phyloP scores from a whole-genome alignment of 768 basidiomycete genomes.

The Leccinum variicolor region DNA sequence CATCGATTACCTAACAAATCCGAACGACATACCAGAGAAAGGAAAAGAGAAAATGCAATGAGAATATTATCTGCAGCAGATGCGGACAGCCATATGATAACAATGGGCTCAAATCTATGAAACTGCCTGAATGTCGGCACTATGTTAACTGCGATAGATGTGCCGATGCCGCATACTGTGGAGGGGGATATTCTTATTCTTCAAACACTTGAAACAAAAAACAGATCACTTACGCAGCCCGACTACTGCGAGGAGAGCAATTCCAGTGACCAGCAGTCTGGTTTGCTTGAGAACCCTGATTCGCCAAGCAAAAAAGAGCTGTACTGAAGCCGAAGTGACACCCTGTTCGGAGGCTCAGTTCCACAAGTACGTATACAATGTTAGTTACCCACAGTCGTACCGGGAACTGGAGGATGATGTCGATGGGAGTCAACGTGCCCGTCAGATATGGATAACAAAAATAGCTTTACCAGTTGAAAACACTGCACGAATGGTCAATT shows the following conservation, averaged over 20 bases:
- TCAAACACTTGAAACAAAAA: not conserved
- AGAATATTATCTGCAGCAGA: constrained; percentile 45
- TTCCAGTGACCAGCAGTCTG: constrained; percentile 7
- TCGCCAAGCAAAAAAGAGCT: constrained; percentile 30
- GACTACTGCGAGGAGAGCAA: constrained; percentile 12
- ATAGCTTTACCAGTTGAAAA: constrained; percentile 26
- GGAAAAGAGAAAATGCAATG: constrained; percentile 42
- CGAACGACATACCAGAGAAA: constrained; percentile 37
- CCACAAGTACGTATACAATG: not conserved
- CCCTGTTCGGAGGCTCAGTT: constrained; percentile 15
- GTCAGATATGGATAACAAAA: not conserved
- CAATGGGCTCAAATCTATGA: constrained; percentile 28
- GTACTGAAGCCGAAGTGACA: constrained; percentile 24
- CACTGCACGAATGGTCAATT: constrained; percentile 12
- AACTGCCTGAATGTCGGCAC: constrained; percentile 28
- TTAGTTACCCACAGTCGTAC: constrained; percentile 20
- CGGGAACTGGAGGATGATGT: constrained; percentile 12
- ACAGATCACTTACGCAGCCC: constrained; percentile 17
- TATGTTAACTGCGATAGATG: constrained; percentile 27
- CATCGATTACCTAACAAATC: not conserved
- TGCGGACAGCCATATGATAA: constrained; percentile 42
- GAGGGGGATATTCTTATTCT: not conserved
- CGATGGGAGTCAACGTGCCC: not conserved
- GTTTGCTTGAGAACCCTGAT: constrained; percentile 18
- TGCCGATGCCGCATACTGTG: constrained; percentile 31